A percentile compares a stretch with the other conserved stretches of the same genome.
phyloP scores from a whole-genome alignment of 75 land plant genomes.

The Chamaecyparis obtusa region DNA sequence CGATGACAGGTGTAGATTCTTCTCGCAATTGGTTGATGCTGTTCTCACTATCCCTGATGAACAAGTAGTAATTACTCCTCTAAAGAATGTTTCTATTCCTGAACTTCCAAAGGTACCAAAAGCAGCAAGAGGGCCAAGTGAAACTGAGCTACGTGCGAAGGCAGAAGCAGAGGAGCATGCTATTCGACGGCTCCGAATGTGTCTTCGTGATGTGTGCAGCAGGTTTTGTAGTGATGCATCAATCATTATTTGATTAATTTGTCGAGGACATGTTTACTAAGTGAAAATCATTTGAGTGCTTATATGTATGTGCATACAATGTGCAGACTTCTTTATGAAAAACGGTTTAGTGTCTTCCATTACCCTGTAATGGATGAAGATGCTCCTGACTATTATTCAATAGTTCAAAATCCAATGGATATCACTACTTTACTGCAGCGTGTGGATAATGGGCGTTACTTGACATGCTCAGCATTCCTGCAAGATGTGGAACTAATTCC shows the following conservation, averaged over 20 bases:
- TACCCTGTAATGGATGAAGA: constrained; percentile 94
- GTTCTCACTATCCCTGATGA: constrained; percentile 50
- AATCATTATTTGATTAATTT: neutral
- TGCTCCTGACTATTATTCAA: constrained; percentile 84
- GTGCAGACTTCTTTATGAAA: constrained; percentile 85
- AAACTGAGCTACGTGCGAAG: constrained; percentile 80
- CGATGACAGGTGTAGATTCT: constrained; percentile 68
- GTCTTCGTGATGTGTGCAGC: constrained; percentile 93
- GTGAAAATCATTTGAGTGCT: neutral
- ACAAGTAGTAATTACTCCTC: constrained; percentile 15
- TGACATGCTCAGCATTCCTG: constrained; percentile 69
- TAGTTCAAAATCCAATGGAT: constrained; percentile 94
- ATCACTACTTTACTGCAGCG: constrained; percentile 82
- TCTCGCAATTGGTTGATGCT: constrained; percentile 60
- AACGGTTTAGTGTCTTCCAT: constrained; percentile 83
- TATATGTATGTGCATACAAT: neutral
- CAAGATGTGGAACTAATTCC: constrained; percentile 89
- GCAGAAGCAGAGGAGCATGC: constrained; percentile 95
- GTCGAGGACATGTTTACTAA: no score
- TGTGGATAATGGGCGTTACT: constrained; percentile 86
- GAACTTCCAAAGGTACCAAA: constrained; percentile 87
- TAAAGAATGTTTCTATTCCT: constrained; percentile 32
- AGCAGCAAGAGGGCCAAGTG: constrained; percentile 69
- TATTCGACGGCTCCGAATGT: constrained; percentile 89
- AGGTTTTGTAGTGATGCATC: constrained; percentile 45